These are phyloP conservation scores for Daldinia loculata DNA, from an alignment of 495 filamentous ascomycete species.

Conservation along the genomic window DNA sequence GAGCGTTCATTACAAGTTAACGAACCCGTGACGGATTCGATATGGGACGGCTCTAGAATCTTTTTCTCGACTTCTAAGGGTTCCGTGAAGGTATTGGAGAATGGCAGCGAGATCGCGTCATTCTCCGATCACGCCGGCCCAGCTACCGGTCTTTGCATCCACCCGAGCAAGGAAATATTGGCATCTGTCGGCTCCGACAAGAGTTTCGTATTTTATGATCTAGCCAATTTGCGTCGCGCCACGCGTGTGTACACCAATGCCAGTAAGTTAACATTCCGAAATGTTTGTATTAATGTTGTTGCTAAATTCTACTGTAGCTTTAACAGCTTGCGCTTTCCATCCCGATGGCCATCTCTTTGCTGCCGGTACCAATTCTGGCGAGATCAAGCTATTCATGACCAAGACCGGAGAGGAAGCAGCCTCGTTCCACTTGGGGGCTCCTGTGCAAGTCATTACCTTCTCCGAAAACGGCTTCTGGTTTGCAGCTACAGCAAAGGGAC, in stretches of 20 bases:
- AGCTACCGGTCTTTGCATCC: conserved; percentile 77
- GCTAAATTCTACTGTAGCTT: conserved; percentile 64
- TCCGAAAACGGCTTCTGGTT: conserved; percentile 99
- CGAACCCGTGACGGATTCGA: conserved; percentile 77
- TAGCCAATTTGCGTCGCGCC: conserved; percentile 69
- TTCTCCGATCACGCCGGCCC: conserved; percentile 83
- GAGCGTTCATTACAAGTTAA: conserved; percentile 70
- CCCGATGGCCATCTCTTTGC: conserved; percentile 95
- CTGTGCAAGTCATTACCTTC: conserved; percentile 80
- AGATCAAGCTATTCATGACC: conserved; percentile 87
- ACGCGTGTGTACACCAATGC: conserved; percentile 83
- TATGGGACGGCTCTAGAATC: conserved; percentile 80
- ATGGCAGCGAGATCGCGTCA: conserved; percentile 67
- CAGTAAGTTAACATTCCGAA: conserved; percentile 63
- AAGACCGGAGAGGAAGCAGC: conserved; percentile 75
- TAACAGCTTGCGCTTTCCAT: conserved; percentile 86
- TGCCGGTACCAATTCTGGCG: conserved; percentile 75
- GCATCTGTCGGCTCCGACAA: conserved; percentile 92
- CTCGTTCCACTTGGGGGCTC: conserved; percentile 69
- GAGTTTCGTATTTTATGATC: conserved; percentile 90
- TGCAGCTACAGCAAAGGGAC: conserved; percentile 75
- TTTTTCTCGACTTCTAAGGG: conserved; percentile 76
- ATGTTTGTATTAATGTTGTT: not conserved
- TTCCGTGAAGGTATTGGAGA: conserved; percentile 78
- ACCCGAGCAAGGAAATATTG: conserved; percentile 84